Conservation (phyloP, 345 rosid genomes). For the Bruguiera parviflora region DNA sequence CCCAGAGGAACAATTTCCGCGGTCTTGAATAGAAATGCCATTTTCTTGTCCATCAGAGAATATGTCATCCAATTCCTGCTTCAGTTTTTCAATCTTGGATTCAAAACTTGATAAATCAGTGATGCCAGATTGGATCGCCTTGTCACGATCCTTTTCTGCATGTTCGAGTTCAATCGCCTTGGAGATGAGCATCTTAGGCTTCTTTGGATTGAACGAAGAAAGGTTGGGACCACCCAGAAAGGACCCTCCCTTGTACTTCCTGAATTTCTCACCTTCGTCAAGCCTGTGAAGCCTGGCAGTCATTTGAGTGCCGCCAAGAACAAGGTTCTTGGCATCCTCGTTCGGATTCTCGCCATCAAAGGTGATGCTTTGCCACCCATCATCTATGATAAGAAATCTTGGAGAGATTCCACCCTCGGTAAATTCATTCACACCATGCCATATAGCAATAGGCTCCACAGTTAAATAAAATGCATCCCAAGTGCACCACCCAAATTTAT, state of each 20-base stretch:
- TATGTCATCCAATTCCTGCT: conserved; percentile 47
- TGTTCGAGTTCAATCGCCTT: conserved; percentile 73
- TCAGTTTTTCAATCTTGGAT: conserved; percentile 37
- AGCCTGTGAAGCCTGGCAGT: conserved; percentile 63
- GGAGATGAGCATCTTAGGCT: conserved; percentile 62
- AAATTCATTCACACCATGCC: conserved; percentile 75
- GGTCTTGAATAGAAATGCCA: background rate
- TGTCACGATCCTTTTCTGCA: conserved; percentile 47
- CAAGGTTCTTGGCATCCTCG: conserved; percentile 54
- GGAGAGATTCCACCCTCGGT: conserved; percentile 57
- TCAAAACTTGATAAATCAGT: conserved; percentile 32
- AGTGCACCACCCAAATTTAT: conserved; percentile 96
- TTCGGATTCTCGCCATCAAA: conserved; percentile 45
- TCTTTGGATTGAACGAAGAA: conserved; percentile 49
- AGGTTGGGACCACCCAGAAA: conserved; percentile 37
- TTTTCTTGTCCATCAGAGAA: conserved; percentile 33
- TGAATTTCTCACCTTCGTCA: conserved; percentile 66
- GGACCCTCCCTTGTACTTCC: conserved; percentile 55
- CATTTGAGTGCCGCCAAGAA: conserved; percentile 90
- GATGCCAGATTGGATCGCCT: conserved; percentile 38
- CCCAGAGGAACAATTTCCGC: conserved; percentile 27
- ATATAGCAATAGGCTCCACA: conserved; percentile 68
- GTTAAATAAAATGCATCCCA: conserved; percentile 93
- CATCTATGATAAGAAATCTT: conserved; percentile 81
- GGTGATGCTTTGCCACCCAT: conserved; percentile 82